phyloP scores from a whole-genome alignment of 2,329 filamentous ascomycete genomes.

The Botrytis fabae region DNA sequence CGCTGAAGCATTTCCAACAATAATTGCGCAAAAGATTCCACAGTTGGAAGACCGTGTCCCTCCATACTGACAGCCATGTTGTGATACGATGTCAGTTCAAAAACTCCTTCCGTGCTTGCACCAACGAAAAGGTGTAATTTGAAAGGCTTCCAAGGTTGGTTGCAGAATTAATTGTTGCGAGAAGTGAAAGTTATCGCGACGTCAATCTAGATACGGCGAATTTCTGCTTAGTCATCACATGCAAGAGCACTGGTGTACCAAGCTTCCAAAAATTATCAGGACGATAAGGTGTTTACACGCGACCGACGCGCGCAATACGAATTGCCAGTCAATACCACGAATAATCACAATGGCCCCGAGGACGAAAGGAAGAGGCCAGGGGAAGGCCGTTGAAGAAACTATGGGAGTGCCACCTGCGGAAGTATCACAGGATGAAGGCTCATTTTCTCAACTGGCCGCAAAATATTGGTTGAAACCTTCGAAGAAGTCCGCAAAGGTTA shows the following conservation, averaged over 20 bases:
- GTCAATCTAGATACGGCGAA: conserved; percentile 7
- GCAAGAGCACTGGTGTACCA: neutral
- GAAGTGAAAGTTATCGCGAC: conserved; percentile 6
- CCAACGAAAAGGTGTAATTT: neutral
- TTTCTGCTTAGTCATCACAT: conserved; percentile 12
- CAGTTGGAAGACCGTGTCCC: conserved; percentile 53
- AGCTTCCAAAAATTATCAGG: conserved; percentile 20
- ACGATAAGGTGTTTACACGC: conserved; percentile 14
- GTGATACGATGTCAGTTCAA: neutral
- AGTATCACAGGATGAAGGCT: conserved; percentile 68
- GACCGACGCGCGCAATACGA: conserved; percentile 25
- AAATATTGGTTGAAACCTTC: conserved; percentile 78
- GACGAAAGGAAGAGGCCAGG: conserved; percentile 35
- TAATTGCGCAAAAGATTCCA: conserved; percentile 54
- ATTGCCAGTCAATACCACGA: conserved; percentile 23
- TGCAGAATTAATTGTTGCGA: conserved; percentile 18
- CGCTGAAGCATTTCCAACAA: conserved; percentile 59
- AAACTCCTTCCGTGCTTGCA: neutral
- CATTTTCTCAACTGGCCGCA: conserved; percentile 75
- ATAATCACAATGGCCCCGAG: conserved; percentile 38
- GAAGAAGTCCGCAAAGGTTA: conserved; percentile 62
- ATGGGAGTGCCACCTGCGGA: conserved; percentile 60
- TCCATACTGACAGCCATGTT: conserved; percentile 46
- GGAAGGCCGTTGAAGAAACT: conserved; percentile 42
- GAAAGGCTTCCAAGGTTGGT: neutral